These are phyloP conservation scores for Elaphomyces granulatus DNA, from an alignment of 495 filamentous ascomycete genomes.

Conservation along the genomic window DNA sequence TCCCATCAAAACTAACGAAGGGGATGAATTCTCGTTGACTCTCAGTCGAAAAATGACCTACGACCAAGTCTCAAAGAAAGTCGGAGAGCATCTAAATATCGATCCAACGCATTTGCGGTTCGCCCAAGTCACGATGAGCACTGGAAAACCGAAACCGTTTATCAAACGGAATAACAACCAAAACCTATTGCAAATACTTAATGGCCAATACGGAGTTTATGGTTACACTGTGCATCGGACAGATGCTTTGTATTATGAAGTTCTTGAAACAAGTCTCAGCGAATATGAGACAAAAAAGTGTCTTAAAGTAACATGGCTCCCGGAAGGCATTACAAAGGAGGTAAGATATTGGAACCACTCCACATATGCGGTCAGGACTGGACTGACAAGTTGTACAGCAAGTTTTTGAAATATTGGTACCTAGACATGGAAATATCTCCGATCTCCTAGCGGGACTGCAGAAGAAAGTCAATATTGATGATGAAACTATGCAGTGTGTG, in stretches of 20 bases:
- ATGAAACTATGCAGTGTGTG: slow-evolving; percentile 52
- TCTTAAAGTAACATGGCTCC: slow-evolving; percentile 67
- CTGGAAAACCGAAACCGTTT: slow-evolving; percentile 54
- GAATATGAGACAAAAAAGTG: slow-evolving; percentile 84
- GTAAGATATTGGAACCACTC: slow-evolving; percentile 32
- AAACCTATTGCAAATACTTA: slow-evolving; percentile 58
- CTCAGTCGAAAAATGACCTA: slow-evolving; percentile 83
- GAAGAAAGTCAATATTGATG: slow-evolving; percentile 64
- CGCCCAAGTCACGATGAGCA: slow-evolving; percentile 61
- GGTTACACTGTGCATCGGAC: slow-evolving; percentile 49
- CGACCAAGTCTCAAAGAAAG: slow-evolving; percentile 75
- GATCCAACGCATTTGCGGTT: slow-evolving; percentile 82
- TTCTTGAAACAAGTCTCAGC: slow-evolving; percentile 82
- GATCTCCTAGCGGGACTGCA: slow-evolving; percentile 62
- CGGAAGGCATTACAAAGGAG: slow-evolving; percentile 84
- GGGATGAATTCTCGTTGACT: slow-evolving; percentile 51
- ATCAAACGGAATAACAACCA: slow-evolving; percentile 57
- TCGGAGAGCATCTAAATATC: slow-evolving; percentile 64
- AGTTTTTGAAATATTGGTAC: slow-evolving; percentile 61
- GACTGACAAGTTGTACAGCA: slow-evolving; percentile 38
- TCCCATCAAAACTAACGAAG: slow-evolving; percentile 23
- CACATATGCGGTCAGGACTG: slow-evolving; percentile 2
- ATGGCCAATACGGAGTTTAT: slow-evolving; percentile 47
- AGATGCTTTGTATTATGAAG: slow-evolving; percentile 77
- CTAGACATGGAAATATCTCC: slow-evolving; percentile 60